Evolutionary conservation across 768 basidiomycete genomes (phyloP), one percentile per base, ranked within the genome.

Genomic region (Leccinellum albellum): DNA sequence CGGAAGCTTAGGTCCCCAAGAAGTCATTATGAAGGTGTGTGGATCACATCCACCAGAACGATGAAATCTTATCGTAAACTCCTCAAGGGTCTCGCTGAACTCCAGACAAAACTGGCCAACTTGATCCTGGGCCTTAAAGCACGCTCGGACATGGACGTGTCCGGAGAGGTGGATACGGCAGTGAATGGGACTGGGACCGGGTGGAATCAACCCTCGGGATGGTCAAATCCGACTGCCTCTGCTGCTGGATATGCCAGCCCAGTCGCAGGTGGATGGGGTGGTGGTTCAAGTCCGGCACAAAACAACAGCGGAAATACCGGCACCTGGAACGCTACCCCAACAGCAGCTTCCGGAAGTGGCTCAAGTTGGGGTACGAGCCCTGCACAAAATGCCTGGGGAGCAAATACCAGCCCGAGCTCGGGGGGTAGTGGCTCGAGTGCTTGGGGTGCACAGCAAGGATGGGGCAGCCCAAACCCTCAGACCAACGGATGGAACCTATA

Each of bases 1-100:
- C 59, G 96, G 96, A 13, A 93, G 89, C 70, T 71, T 96, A 32
- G 82, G 82, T 10, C 91, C 93, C 0, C 90, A 94, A 66, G 94
- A 95, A 69, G 91, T 94, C 7, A 84, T 95, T 17, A 84, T 88
- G 81, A 92, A 86, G 82, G 91, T 88, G 50, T 45, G 75, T 53
- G 20, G 35, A 12, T 23, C 50, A n/a, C 12, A 9, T 21, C 17
- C 29, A 3, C 14, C 4, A 12, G 35, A 13, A 21, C 32, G 15
- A 46, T 23, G n/a, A 24, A 10, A 12, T 17, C 46, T 55, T 1
- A 56, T 45, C 6, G 35, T 51, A n/a, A 53, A 23, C 12, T 51
- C 24, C 62, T 50, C 13, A 47, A 92, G 87, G 91, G 91, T 48
- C 78, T 93, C 21, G 79, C 82, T 32, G 88, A 90, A 70, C 78